These are phyloP conservation scores for Exophiala lecanii-corni DNA, from an alignment of 2,329 filamentous ascomycete genomes.

Conservation along the genomic window DNA sequence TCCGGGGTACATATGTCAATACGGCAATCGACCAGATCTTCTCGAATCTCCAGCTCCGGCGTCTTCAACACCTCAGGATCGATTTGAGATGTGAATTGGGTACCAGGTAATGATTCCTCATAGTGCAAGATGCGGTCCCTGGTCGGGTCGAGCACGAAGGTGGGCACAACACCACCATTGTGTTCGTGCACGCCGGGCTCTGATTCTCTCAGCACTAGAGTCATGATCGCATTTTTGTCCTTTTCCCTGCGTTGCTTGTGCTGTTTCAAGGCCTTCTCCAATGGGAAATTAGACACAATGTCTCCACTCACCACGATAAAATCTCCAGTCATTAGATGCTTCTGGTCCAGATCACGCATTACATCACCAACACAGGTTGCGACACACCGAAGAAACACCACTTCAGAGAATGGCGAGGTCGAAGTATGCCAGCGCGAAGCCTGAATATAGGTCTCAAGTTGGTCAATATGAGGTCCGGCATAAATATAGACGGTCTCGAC, in stretches of 20 bases:
- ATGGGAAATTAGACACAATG: constrained; percentile 79
- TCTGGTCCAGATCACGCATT: constrained; percentile 85
- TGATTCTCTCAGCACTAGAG: constrained; percentile 78
- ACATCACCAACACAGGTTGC: constrained; percentile 88
- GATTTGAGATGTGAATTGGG: constrained; percentile 51
- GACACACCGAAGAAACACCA: constrained; percentile 83
- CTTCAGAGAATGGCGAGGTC: constrained; percentile 72
- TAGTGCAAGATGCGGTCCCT: constrained; percentile 86
- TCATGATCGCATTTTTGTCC: constrained; percentile 97
- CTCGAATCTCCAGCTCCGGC: constrained; percentile 73
- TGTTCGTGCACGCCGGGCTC: constrained; percentile 73
- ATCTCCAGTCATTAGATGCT: constrained; percentile 79
- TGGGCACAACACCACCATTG: constrained; percentile 66
- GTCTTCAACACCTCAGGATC: constrained; percentile 75
- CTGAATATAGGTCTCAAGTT: constrained; percentile 81
- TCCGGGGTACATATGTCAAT: constrained; percentile 98
- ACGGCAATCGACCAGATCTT: constrained; percentile 86
- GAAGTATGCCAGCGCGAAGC: constrained; percentile 68
- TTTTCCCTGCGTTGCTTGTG: constrained; percentile 76
- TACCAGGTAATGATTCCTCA: constrained; percentile 64
- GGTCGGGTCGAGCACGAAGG: constrained; percentile 79
- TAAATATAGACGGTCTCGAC: constrained; percentile 95
- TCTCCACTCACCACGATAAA: constrained; percentile 93
- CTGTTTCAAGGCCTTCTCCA: constrained; percentile 71
- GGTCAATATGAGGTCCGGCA: constrained; percentile 78